Conservation (phyloP, 192 early-diverging fungal genomes). For the Mortierella claussenii region DNA sequence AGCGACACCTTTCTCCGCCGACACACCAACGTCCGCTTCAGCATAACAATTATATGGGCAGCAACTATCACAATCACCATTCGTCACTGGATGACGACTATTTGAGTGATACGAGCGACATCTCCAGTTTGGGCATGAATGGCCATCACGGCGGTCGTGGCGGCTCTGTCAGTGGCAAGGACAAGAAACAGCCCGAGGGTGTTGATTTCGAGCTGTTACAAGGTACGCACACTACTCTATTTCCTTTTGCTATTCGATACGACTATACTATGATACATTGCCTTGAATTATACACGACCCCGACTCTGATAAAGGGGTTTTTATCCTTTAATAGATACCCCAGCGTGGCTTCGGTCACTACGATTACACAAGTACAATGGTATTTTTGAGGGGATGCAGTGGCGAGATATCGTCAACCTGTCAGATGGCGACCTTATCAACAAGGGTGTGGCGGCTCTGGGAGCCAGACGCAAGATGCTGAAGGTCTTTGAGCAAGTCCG, state of each 20-base stretch:
- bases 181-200: constrained; percentile 79
- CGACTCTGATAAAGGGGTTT: too few species aligned
- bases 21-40: constrained; percentile 12
- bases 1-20: constrained; percentile 38
- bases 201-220: constrained; percentile 80
- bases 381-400: constrained; percentile 87
- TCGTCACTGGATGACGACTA: constrained; percentile 50
- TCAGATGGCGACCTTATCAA: constrained; percentile 82
- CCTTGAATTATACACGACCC: too few species aligned
- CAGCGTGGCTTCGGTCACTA: constrained; percentile 90
- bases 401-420: constrained; percentile 90
- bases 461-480: constrained; percentile 95
- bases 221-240: too few species aligned
- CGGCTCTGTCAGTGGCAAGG: constrained; percentile 57
- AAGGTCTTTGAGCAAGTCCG: constrained; percentile 93
- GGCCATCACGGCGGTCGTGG: constrained; percentile 33
- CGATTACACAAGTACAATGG: constrained; percentile 96
- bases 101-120: constrained; percentile 52
- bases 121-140: constrained; percentile 47
- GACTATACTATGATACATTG: too few species aligned
- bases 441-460: constrained; percentile 91
- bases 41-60: neutral
- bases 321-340: constrained; percentile 90
- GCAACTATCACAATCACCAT: neutral
- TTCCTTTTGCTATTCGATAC: too few species aligned